Base-by-base conservation (phyloP, 371 early-diverging fungal species). In the Mucor saturninus region DNA sequence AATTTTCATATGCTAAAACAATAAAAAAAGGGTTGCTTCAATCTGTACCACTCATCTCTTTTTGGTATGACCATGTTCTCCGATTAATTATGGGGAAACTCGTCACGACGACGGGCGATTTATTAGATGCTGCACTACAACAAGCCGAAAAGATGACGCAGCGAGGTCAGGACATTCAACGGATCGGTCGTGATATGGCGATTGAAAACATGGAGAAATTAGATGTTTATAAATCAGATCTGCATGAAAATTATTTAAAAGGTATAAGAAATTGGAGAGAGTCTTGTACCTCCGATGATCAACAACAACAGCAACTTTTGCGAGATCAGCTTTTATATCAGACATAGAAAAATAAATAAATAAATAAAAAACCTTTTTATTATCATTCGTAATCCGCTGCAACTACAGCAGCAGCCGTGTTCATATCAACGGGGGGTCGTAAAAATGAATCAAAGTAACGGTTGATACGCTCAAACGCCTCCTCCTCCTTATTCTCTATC, bases 11-110 rank as follows among this genome's bases (percentile, higher is more conserved):
- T 30, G 30, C 13, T 57, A 28, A 31, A 32, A 38, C 42, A 37
- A 46, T 31, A 46, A 54, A 51, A 43, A 56, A 35, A 80, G 81
- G 86, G 28, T 59, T 88, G 37, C 77, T 86, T 28, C 83, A 85
- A 62, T 84, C 85, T 53, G 77, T 86, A 64, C 88, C 88, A 39
- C 68, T 86, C 11, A 67, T 88, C 35, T 85, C 83, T 5, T 88
- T 83, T 76, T 88, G 88, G 86, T 88, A 88, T 67, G 84, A 88
- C 56, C 77, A 86, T 58, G 79, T 88, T 37, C 76, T 84, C 2
- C 80, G 88, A 59, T 75, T 82, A 15, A 65, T 79, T 30, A 67
- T 86, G 65, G 88, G 86, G 15, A 67, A 83, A 46, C 54, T 88
- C 2, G 49, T 88, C 42, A 80, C 83, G 31, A 72, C 83, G 2